Conservation (phyloP, 805 yeast species). For the Starmerella potacharoeniae region DNA sequence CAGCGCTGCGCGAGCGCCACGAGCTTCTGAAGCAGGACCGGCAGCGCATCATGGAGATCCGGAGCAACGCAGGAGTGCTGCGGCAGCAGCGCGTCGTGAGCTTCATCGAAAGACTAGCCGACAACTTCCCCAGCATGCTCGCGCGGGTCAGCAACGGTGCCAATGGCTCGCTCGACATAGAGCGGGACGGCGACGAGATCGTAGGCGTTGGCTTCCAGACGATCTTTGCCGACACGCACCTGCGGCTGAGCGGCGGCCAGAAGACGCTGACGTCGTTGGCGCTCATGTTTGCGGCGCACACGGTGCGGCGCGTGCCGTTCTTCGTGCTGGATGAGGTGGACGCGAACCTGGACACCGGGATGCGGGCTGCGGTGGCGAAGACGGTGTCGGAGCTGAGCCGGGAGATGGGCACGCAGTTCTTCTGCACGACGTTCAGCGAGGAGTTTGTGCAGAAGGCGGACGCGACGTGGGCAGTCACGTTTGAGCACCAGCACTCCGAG, state of each 20-base stretch:
- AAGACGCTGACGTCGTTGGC: constrained; percentile 95
- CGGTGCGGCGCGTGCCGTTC: constrained; percentile 94
- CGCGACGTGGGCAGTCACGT: constrained; percentile 78
- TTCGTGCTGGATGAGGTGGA: constrained; percentile 94
- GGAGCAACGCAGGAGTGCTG: constrained; percentile 56
- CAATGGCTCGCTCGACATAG: constrained; percentile 61
- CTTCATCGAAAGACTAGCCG: constrained; percentile 51
- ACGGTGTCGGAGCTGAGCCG: constrained; percentile 54
- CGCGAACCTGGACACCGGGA: constrained; percentile 88
- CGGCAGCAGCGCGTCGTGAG: constrained; percentile 74
- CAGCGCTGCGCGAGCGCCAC: constrained; percentile 52
- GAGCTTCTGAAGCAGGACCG: constrained; percentile 60
- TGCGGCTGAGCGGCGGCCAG: constrained; percentile 87
- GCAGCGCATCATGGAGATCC: constrained; percentile 56
- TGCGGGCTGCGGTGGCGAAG: constrained; percentile 74
- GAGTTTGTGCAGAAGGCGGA: constrained; percentile 84
- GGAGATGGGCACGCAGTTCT: constrained; percentile 48
- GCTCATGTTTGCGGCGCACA: constrained; percentile 82
- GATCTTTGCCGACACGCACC: constrained; percentile 81
- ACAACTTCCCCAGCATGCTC: constrained; percentile 62
- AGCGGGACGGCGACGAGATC: constrained; percentile 33
- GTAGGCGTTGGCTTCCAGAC: constrained; percentile 78
- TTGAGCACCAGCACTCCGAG: constrained; percentile 67
- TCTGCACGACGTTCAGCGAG: constrained; percentile 91
- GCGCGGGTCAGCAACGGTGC: constrained; percentile 77